phyloP scores from a whole-genome alignment of 441 rosid genomes.

The Biscutella laevigata region DNA sequence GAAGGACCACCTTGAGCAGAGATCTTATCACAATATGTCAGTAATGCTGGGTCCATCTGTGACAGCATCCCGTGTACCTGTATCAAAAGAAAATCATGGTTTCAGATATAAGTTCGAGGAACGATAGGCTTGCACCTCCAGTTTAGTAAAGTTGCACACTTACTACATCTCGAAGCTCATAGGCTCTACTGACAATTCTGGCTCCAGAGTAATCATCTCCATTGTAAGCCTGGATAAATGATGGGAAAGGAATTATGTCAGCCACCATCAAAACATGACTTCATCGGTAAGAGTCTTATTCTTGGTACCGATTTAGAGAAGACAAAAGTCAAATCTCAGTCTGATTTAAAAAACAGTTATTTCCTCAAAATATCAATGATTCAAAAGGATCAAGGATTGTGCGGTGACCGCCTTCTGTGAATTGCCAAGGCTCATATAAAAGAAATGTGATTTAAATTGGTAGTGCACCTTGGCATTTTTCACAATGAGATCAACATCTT shows the following conservation, averaged over 20 bases:
- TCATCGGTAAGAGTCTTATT: background rate
- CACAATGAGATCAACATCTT: slow-evolving; percentile 83
- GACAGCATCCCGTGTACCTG: slow-evolving; percentile 98
- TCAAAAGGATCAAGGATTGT: background rate
- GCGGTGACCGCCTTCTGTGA: background rate
- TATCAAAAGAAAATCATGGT: slow-evolving; percentile 3
- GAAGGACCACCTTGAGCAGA: slow-evolving; percentile 83
- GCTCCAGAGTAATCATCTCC: slow-evolving; percentile 96
- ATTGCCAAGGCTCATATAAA: background rate
- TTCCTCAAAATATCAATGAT: background rate
- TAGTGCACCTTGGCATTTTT: slow-evolving; percentile 72
- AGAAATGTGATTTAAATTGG: background rate
- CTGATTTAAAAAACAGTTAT: background rate
- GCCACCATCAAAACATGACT: background rate
- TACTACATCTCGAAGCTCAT: slow-evolving; percentile 94
- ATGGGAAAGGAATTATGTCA: slow-evolving; percentile 19
- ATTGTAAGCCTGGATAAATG: slow-evolving; percentile 57
- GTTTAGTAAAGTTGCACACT: slow-evolving; percentile 20
- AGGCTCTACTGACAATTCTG: slow-evolving; percentile 88
- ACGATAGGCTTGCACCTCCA: background rate
- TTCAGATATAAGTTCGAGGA: background rate
- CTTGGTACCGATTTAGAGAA: background rate
- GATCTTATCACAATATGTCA: slow-evolving; percentile 83
- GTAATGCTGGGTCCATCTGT: slow-evolving; percentile 94
- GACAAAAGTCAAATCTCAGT: background rate